Percentiles rank a stretch among this genome's conserved stretches.
phyloP scores from a whole-genome alignment of 2,329 filamentous ascomycete species.

The Anisogramma anomala region DNA sequence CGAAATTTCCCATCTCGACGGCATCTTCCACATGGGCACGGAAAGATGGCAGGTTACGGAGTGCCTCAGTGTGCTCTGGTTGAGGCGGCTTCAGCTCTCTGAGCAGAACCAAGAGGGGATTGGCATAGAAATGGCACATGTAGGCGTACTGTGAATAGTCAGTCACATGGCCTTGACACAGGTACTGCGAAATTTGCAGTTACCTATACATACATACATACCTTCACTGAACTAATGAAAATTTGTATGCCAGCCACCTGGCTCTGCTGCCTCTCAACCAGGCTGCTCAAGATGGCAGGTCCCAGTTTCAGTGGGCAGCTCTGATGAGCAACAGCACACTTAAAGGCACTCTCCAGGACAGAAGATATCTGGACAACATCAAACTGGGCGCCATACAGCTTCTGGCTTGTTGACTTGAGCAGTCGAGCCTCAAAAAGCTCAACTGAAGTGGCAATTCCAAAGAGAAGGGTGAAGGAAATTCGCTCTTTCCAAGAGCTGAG shows the following conservation, averaged over 20 bases:
- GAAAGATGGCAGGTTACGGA: slow-evolving; percentile 61
- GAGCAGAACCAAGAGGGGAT: slow-evolving; percentile 57
- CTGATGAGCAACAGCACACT: slow-evolving; percentile 47
- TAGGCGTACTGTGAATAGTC: slow-evolving; percentile 53
- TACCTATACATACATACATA: slow-evolving; percentile 21
- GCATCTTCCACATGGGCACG: slow-evolving; percentile 38
- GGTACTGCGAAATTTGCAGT: too few relatives aligned
- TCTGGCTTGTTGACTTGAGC: slow-evolving; percentile 54
- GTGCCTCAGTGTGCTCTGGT: slow-evolving; percentile 51
- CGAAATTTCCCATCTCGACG: slow-evolving; percentile 31
- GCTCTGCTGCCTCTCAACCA: slow-evolving; percentile 63
- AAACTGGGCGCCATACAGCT: slow-evolving; percentile 60
- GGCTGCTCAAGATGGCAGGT: slow-evolving; percentile 45
- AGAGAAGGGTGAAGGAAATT: slow-evolving; percentile 65
- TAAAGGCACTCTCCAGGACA: slow-evolving; percentile 63
- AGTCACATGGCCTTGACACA: slow-evolving; percentile 13
- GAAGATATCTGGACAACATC: slow-evolving; percentile 63
- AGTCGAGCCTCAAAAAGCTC: slow-evolving; percentile 68
- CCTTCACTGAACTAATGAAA: slow-evolving; percentile 60
- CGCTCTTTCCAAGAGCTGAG: slow-evolving; percentile 55
- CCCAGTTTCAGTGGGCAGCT: slow-evolving; percentile 52
- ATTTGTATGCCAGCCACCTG: slow-evolving; percentile 66
- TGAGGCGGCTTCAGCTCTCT: slow-evolving; percentile 33
- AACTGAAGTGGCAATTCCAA: slow-evolving; percentile 71
- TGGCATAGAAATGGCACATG: slow-evolving; percentile 79